phyloP scores from a whole-genome alignment of 23 red algal species.

The Agarophyton chilense region DNA sequence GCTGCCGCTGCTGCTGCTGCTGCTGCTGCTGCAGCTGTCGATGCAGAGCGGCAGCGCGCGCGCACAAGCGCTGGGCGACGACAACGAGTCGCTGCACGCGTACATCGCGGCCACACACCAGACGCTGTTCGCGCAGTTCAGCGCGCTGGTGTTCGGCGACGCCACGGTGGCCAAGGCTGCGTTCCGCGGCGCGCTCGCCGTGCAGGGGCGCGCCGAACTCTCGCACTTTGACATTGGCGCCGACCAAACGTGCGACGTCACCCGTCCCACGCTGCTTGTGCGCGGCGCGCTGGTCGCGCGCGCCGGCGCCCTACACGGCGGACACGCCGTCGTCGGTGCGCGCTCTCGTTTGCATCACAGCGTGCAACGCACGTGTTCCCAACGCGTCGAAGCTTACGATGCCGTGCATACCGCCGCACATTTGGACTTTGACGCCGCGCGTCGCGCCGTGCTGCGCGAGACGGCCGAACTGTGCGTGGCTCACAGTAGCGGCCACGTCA shows the following conservation, averaged over 20 bases:
- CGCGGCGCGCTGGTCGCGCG: constrained; percentile 17
- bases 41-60: too few relatives aligned
- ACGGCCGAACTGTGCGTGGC: constrained; percentile 48
- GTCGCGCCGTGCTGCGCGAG: constrained; percentile 28
- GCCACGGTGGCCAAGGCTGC: constrained; percentile 43
- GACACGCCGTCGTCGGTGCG: constrained; percentile 46
- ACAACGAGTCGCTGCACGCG: constrained; percentile 41
- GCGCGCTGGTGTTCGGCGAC: constrained; percentile 47
- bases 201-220: constrained; percentile 50
- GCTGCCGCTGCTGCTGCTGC: not conserved
- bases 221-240: constrained; percentile 52
- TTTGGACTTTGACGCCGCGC: constrained; percentile 38
- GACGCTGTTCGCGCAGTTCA: constrained; percentile 13
- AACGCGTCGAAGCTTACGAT: constrained; percentile 42
- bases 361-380: constrained; percentile 27
- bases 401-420: constrained; percentile 37
- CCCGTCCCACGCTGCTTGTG: constrained; percentile 10
- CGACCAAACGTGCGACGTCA: constrained; percentile 35
- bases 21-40: too few relatives aligned
- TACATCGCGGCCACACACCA: constrained; percentile 58
- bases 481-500: not conserved
- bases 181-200: constrained; percentile 34
- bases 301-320: constrained; percentile 38
- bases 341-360: constrained; percentile 36
- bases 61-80: not conserved